Conservation (phyloP, 2,329 filamentous ascomycete species). For the Ceratocystis papillata region DNA sequence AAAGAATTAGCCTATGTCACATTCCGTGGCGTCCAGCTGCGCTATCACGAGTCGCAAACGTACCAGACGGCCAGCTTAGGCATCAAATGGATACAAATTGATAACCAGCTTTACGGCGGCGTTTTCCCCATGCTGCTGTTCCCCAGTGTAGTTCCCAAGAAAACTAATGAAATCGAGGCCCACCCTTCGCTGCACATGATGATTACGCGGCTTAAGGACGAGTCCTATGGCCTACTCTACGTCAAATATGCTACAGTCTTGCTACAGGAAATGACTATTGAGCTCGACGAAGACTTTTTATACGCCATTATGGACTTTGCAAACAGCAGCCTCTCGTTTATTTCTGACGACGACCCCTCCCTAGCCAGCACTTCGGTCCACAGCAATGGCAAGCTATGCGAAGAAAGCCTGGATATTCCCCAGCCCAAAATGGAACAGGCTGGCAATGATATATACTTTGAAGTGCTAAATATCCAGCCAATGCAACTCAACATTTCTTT, state of each 20-base stretch:
- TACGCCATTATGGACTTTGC: slow-evolving; percentile 91
- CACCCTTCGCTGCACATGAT: slow-evolving; percentile 90
- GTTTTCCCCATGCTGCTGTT: slow-evolving; percentile 97
- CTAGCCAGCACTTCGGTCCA: background rate
- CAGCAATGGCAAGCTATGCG: slow-evolving; percentile 68
- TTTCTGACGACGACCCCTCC: slow-evolving; percentile 6
- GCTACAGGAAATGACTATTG: slow-evolving; percentile 94
- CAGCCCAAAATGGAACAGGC: slow-evolving; percentile 76
- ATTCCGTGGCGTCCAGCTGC: slow-evolving; percentile 78
- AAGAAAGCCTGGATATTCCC: slow-evolving; percentile 81
- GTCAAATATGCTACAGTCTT: slow-evolving; percentile 95
- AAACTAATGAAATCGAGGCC: slow-evolving; percentile 87
- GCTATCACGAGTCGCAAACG: slow-evolving; percentile 82
- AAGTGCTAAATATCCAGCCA: slow-evolving; percentile 89
- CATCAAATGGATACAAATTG: slow-evolving; percentile 97
- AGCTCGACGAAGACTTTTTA: slow-evolving; percentile 96
- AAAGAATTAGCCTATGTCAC: slow-evolving; percentile 91
- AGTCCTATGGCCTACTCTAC: slow-evolving; percentile 94
- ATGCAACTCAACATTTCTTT: slow-evolving; percentile 98
- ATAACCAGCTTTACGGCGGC: slow-evolving; percentile 95
- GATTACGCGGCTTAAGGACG: slow-evolving; percentile 90
- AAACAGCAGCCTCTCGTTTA: slow-evolving; percentile 69
- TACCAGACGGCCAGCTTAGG: slow-evolving; percentile 86
- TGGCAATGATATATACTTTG: slow-evolving; percentile 95
- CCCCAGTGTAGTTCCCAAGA: slow-evolving; percentile 94